phyloP scores from a whole-genome alignment of 2,329 filamentous ascomycete species.

The Fusarium sterilihyphosum region DNA sequence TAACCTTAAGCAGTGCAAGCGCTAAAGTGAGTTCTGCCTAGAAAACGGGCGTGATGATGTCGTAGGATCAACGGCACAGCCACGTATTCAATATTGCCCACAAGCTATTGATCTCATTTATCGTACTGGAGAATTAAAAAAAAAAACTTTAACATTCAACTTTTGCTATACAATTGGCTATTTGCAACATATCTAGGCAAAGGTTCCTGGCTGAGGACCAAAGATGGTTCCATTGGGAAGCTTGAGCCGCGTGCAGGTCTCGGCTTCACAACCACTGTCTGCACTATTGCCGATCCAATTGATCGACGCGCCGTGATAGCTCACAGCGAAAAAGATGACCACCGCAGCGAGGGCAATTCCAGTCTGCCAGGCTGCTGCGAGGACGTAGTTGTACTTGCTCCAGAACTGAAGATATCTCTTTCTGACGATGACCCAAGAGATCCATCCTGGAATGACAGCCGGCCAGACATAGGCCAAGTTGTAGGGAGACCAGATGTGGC shows the following conservation, averaged over 20 bases:
- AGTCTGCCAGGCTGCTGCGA: slow-evolving; percentile 57
- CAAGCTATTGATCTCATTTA: too few relatives aligned
- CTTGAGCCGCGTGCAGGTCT: slow-evolving; percentile 34
- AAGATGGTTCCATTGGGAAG: slow-evolving; percentile 45
- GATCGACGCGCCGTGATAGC: slow-evolving; percentile 50
- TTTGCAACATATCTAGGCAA: neutral
- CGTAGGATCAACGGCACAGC: neutral
- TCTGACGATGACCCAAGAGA: slow-evolving; percentile 59
- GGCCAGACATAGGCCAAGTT: slow-evolving; percentile 59
- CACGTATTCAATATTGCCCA: neutral
- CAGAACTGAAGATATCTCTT: slow-evolving; percentile 58
- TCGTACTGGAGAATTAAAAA: too few relatives aligned
- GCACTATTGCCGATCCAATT: slow-evolving; percentile 58
- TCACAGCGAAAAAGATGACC: slow-evolving; percentile 61
- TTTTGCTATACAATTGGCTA: neutral
- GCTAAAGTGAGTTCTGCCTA: neutral
- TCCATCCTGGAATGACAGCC: slow-evolving; percentile 56
- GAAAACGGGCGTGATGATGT: neutral
- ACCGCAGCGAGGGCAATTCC: slow-evolving; percentile 59
- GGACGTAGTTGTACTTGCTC: slow-evolving; percentile 61
- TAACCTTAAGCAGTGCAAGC: neutral
- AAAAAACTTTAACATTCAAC: too few relatives aligned
- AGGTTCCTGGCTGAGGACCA: slow-evolving; percentile 38
- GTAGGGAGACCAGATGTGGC: slow-evolving; percentile 55
- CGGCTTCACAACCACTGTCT: slow-evolving; percentile 42